phyloP scores from a whole-genome alignment of 1,139 yeast genomes.

The Spencermartinsiella ligniputridi region DNA sequence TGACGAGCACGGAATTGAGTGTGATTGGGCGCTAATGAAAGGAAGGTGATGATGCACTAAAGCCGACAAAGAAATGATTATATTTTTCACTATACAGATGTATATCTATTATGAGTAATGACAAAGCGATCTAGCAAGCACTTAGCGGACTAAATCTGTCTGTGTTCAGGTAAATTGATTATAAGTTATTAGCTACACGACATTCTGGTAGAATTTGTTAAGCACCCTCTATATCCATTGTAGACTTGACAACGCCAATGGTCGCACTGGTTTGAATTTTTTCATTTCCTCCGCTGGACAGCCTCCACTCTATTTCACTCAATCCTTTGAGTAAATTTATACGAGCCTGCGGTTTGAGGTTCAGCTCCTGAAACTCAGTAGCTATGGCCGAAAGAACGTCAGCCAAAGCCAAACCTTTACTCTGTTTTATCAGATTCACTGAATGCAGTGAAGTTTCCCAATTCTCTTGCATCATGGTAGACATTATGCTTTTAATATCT shows the following conservation, averaged over 20 bases:
- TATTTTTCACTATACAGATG: too few relatives aligned
- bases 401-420: conserved; percentile 83
- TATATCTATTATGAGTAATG: conserved; percentile 1
- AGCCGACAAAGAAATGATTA: too few relatives aligned
- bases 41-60: too few relatives aligned
- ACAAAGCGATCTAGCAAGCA: neutral
- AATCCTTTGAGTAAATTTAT: conserved; percentile 61
- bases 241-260: conserved; percentile 76
- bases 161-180: too few relatives aligned
- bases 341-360: conserved; percentile 60
- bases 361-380: conserved; percentile 60
- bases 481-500: conserved; percentile 71
- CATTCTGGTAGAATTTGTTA: too few relatives aligned
- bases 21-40: conserved; percentile 23
- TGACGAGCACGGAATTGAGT: conserved; percentile 25
- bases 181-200: too few relatives aligned
- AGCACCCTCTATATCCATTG: conserved; percentile 37
- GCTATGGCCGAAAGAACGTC: conserved; percentile 78
- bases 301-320: conserved; percentile 84
- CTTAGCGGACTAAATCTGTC: too few relatives aligned
- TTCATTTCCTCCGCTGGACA: conserved; percentile 89
- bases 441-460: conserved; percentile 78
- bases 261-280: conserved; percentile 86
- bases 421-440: conserved; percentile 54
- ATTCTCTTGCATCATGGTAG: conserved; percentile 76